Conservation (phyloP, 805 yeast species). For the Kodamaea lidongshanica region DNA sequence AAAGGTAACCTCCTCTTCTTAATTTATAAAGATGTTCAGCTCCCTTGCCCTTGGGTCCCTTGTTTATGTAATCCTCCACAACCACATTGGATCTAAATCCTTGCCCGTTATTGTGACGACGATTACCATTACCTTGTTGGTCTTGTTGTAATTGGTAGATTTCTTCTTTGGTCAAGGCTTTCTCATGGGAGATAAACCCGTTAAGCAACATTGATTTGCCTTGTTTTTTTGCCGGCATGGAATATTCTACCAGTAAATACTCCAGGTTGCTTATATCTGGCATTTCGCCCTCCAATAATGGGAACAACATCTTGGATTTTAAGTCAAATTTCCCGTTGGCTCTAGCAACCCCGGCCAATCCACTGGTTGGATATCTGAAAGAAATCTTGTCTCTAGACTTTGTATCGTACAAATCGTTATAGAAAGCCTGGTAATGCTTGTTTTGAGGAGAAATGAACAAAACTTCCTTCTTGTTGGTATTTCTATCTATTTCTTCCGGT, state of each 20-base stretch:
- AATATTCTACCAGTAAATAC: conserved; percentile 45
- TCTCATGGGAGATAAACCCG: conserved; percentile 63
- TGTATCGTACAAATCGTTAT: conserved; percentile 34
- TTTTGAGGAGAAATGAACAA: conserved; percentile 62
- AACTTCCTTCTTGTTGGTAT: conserved; percentile 64
- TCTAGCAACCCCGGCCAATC: conserved; percentile 53
- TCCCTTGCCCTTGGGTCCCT: conserved; percentile 36
- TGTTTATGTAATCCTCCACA: conserved; percentile 32
- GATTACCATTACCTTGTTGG: conserved; percentile 43
- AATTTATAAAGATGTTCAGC: conserved; percentile 24
- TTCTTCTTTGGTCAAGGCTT: conserved; percentile 63
- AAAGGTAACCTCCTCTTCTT: conserved; percentile 37
- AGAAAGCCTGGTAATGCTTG: conserved; percentile 39
- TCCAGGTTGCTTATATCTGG: conserved; percentile 37
- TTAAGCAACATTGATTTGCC: conserved; percentile 81
- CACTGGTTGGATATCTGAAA: conserved; percentile 46
- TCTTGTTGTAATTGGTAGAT: conserved; percentile 32
- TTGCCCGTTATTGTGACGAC: conserved; percentile 12
- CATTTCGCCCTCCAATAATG: conserved; percentile 43
- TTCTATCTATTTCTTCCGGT: conserved; percentile 62
- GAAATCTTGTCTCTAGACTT: conserved; percentile 19
- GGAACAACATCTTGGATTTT: conserved; percentile 33
- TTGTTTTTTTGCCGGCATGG: conserved; percentile 51
- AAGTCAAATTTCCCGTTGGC: conserved; percentile 31
- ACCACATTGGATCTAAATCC: conserved; percentile 27